Percentiles rank a stretch among this genome's conserved stretches.
phyloP scores from a whole-genome alignment of 75 land plant genomes.

The Ceratopteris richardii region DNA sequence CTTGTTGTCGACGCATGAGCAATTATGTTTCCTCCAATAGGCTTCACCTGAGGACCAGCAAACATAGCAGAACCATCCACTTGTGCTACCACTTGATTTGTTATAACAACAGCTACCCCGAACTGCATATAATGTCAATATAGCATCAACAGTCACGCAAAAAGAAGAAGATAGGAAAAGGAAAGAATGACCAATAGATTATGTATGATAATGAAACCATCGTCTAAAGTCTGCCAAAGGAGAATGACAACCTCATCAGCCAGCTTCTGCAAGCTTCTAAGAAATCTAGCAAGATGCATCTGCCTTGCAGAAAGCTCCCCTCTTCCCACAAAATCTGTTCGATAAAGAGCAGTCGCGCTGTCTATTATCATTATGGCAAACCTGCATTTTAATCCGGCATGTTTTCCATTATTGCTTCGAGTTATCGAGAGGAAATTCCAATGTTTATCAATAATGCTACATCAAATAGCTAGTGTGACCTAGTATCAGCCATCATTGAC shows the following conservation, averaged over 20 bases:
- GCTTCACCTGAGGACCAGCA: constrained; percentile 93
- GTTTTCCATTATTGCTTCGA: too few relatives aligned
- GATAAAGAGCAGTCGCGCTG: constrained; percentile 89
- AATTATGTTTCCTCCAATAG: constrained; percentile 96
- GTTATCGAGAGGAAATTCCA: background rate
- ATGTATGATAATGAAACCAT: background rate
- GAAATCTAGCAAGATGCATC: constrained; percentile 93
- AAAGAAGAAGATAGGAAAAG: too few relatives aligned
- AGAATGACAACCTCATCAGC: constrained; percentile 65
- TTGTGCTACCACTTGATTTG: constrained; percentile 99
- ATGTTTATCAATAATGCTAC: too few relatives aligned
- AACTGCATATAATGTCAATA: constrained; percentile 43
- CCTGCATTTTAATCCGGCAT: constrained; percentile 20
- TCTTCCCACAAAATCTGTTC: constrained; percentile 90
- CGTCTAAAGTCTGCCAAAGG: background rate
- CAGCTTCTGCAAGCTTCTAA: constrained; percentile 87
- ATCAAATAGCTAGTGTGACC: too few relatives aligned
- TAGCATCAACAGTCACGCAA: too few relatives aligned
- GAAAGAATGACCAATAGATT: too few relatives aligned
- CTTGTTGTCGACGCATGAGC: constrained; percentile 98
- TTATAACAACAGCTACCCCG: constrained; percentile 91
- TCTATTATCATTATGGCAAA: constrained; percentile 95
- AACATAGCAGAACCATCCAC: constrained; percentile 95
- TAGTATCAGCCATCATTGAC: constrained; percentile 96
- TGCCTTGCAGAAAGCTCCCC: constrained; percentile 94